Evolutionary conservation across 768 basidiomycete genomes (phyloP), one percentile per base, ranked within the genome.

Genomic region (Pleurotus cornucopiae): DNA sequence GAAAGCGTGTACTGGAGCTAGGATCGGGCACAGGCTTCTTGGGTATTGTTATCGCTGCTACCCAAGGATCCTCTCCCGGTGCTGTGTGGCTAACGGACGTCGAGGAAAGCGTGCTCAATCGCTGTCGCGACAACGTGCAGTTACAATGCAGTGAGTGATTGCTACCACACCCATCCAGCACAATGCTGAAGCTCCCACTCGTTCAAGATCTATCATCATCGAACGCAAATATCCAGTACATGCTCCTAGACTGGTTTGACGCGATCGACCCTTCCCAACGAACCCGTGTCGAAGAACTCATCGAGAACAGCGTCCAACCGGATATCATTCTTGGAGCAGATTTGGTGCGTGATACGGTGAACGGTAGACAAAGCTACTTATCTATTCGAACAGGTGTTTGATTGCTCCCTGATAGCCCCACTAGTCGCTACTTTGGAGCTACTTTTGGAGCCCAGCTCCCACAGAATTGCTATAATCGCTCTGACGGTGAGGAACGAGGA

Each of bases 11-110:
- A 5, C 76, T 93, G 7, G 91, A 93, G 65, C 74, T 92, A 1
- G 91, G 91, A 9, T 85, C 83, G 5, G 91, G 91, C 1, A 74
- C 77, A 2, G 91, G 91, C n/a, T 86, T 91, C 62, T 72, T 91
- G 13, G 91, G 88, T 3, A 79, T 82, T 39, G 67, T 90, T 5
- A 66, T 82, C 26, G 82, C 82, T 0, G 74, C 74, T 43, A 66
- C 90, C 13, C 90, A 92, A 62, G 66, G 72, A 51, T 53, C 66
- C 6, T 21, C 58, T 57, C 13, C 6, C 40, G 43, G 49, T 58
- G 11, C 64, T 3, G 45, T 87, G 6, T 77, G 76, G 67, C 61
- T 91, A 52, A 88, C 87, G 1, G 89, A 93, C 62, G 73, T 82
- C 20, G 81, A 88, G 62, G 76, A 83, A 3, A 68, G 74, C 12